phyloP scores from a whole-genome alignment of 2,329 filamentous ascomycete species.

The Thielaviopsis musarum region DNA sequence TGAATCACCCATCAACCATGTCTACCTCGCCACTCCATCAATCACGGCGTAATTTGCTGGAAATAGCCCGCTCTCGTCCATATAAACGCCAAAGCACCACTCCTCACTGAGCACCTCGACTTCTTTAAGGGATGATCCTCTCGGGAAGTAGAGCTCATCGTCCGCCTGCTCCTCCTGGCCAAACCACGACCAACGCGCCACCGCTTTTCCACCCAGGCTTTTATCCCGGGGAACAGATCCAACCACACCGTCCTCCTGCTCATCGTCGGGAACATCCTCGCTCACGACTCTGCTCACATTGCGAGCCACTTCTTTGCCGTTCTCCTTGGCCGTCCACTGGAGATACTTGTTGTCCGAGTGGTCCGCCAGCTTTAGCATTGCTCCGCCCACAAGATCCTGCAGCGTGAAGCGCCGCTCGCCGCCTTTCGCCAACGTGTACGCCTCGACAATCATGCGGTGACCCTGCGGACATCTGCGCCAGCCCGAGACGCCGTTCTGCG shows the following conservation, averaged over 20 bases:
- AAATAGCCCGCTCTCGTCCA: conserved; percentile 63
- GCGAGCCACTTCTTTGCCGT: background rate
- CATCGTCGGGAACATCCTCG: conserved; percentile 17
- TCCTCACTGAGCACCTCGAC: conserved; percentile 78
- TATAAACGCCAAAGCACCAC: conserved; percentile 80
- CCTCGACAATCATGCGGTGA: conserved; percentile 71
- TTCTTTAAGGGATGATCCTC: conserved; percentile 66
- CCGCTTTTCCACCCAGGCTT: conserved; percentile 22
- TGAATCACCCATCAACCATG: too few relatives aligned
- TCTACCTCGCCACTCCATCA: background rate
- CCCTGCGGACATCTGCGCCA: conserved; percentile 70
- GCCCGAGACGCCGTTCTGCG: conserved; percentile 59
- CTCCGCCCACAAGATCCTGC: conserved; percentile 62
- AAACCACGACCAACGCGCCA: conserved; percentile 64
- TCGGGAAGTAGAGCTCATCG: conserved; percentile 74
- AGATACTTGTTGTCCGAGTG: background rate
- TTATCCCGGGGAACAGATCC: conserved; percentile 1
- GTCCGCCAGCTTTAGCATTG: conserved; percentile 34
- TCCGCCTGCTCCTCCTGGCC: conserved; percentile 36
- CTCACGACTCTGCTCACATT: conserved; percentile 27
- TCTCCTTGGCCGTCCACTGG: conserved; percentile 4
- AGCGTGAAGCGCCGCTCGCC: conserved; percentile 53
- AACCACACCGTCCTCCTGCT: background rate
- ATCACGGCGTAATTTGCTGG: conserved; percentile 58
- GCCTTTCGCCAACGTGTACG: conserved; percentile 51